phyloP scores from a whole-genome alignment of 2,329 filamentous ascomycete genomes.

The Pseudophaeomoniella oleicola region DNA sequence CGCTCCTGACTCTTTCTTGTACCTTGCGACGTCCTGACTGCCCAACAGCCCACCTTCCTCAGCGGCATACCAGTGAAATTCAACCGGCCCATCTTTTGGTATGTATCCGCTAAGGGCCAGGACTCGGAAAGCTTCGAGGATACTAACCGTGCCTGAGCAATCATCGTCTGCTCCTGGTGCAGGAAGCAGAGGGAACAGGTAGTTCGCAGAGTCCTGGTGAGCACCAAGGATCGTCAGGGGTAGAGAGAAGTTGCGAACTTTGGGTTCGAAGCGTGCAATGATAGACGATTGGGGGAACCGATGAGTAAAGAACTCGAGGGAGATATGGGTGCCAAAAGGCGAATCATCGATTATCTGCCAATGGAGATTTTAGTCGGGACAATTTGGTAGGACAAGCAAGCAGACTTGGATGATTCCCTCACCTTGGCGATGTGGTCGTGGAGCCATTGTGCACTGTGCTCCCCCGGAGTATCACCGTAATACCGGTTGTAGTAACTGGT shows the following conservation, averaged over 20 bases:
- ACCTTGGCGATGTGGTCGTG: slow-evolving; percentile 58
- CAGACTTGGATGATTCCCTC: slow-evolving; percentile 51
- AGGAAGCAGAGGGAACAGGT: slow-evolving; percentile 70
- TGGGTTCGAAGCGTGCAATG: neutral
- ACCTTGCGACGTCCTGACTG: slow-evolving; percentile 57
- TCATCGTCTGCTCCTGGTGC: slow-evolving; percentile 94
- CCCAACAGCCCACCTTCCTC: slow-evolving; percentile 80
- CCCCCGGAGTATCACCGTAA: slow-evolving; percentile 50
- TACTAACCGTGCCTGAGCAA: slow-evolving; percentile 83
- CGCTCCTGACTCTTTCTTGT: neutral
- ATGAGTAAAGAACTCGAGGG: slow-evolving; percentile 72
- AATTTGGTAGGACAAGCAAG: slow-evolving; percentile 45
- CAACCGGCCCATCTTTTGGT: slow-evolving; percentile 56
- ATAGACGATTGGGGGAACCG: slow-evolving; percentile 15
- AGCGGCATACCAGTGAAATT: slow-evolving; percentile 94
- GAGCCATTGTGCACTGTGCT: slow-evolving; percentile 78
- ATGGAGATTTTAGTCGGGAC: slow-evolving; percentile 54
- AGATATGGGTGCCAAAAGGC: slow-evolving; percentile 81
- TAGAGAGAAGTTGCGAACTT: neutral
- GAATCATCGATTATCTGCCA: slow-evolving; percentile 80
- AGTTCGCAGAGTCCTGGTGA: slow-evolving; percentile 90
- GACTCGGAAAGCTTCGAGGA: slow-evolving; percentile 76
- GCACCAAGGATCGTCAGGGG: slow-evolving; percentile 52
- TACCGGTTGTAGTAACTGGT: slow-evolving; percentile 45
- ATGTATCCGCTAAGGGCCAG: slow-evolving; percentile 66